A percentile compares a stretch with the other conserved stretches of the same genome.
phyloP scores from a whole-genome alignment of 768 basidiomycete species.

The Trametes gibbosa region DNA sequence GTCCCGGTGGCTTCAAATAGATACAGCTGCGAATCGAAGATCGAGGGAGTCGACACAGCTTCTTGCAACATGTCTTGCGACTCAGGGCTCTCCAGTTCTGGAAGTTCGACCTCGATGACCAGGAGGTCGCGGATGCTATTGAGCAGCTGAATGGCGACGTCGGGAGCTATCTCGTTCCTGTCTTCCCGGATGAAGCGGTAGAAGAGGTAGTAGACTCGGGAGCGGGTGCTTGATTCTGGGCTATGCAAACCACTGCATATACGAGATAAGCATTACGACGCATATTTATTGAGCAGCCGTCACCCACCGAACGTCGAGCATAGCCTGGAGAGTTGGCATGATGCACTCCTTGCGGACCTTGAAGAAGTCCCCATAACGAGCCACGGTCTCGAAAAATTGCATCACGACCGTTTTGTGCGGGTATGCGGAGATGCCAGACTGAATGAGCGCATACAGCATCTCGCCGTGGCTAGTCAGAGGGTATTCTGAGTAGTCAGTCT shows the following conservation, averaged over 20 bases:
- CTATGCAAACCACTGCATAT: conserved; percentile 79
- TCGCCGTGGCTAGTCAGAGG: conserved; percentile 90
- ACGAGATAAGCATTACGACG: neutral
- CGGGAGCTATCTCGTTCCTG: conserved; percentile 69
- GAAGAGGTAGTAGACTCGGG: conserved; percentile 89
- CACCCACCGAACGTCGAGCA: conserved; percentile 78
- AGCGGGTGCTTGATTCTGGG: conserved; percentile 60
- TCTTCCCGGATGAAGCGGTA: conserved; percentile 87
- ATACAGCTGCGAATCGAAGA: conserved; percentile 90
- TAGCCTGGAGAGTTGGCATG: conserved; percentile 80
- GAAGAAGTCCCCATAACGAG: conserved; percentile 97
- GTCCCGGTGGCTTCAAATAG: conserved; percentile 91
- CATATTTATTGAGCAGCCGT: neutral
- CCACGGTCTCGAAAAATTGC: conserved; percentile 90
- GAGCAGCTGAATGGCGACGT: conserved; percentile 70
- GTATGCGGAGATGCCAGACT: conserved; percentile 77
- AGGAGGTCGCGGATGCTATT: conserved; percentile 76
- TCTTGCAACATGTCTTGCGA: conserved; percentile 73
- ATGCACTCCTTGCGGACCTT: conserved; percentile 89
- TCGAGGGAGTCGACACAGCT: conserved; percentile 65
- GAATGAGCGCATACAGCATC: conserved; percentile 79
- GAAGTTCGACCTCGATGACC: conserved; percentile 68
- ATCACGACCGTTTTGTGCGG: conserved; percentile 82
- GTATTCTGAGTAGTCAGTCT: conserved; percentile 71
- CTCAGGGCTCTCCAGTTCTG: conserved; percentile 70